Evolutionary conservation across 345 rosid genomes (phyloP), one percentile per base, ranked within the genome.

Genomic region (Atalantia buxifolia): DNA sequence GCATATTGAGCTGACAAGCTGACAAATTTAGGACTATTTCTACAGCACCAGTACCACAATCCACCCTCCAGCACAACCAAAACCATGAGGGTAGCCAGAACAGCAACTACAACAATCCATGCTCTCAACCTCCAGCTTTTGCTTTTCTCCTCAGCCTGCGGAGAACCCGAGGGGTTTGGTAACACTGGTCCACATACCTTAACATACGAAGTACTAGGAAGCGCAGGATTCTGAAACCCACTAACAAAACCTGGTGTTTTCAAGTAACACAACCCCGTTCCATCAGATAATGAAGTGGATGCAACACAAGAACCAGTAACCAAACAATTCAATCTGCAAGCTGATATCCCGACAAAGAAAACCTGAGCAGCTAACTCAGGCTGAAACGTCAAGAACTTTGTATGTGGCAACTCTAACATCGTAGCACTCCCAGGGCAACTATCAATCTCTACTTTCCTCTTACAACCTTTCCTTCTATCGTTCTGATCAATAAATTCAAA

Each of bases 41-140:
- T 80, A 70, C 86, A 87, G 48, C 88, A 90, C 84, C 90, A 92
- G 72, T 86, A 90, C 91, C 90, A 90, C 63, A 89, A 78, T 61
- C 88, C 87, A 61, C 88, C 85, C 80, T 81, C 88, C 76, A 85
- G 22, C 9, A 83, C 84, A 76, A 87, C 36, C 74, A 92, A 74
- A 76, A 82, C 85, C 18, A 83, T 3, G 66, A 90, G 82, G 50
- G 92, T 79, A 64, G 74, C 78, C 76, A 81, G 14, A 42, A 88
- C 84, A 45, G 85, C 82, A 69, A 89, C 83, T 12, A 60, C 81
- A 40, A 88, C 75, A 69, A 85, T 64, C 88, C 90, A 82, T 0
- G 5, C 83, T 2, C 1, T 81, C 61, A 85, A 30, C 25, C 67
- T 79, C 84, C 79, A 74, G 9, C 78, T 68, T 38, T 60, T 71